Conservation (phyloP, 805 yeast genomes). For the Wickerhamiella sorbophila region DNA sequence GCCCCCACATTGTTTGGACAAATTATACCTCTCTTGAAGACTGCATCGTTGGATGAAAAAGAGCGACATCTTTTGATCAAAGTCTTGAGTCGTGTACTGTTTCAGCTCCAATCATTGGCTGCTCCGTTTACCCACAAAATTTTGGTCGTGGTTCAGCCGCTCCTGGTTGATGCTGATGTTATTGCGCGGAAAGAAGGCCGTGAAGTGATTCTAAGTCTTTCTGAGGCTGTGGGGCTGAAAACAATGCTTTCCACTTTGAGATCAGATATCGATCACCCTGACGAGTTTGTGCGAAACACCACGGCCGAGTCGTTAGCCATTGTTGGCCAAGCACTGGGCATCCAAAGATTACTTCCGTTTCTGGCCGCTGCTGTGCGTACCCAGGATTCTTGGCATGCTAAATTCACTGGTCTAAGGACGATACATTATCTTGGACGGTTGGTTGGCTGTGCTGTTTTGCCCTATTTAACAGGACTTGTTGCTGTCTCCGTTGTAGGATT, state of each 20-base stretch:
- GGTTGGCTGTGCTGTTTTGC: constrained; percentile 60
- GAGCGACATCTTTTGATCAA: constrained; percentile 76
- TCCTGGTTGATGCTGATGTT: constrained; percentile 64
- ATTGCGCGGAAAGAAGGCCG: constrained; percentile 65
- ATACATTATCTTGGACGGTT: constrained; percentile 61
- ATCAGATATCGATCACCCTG: constrained; percentile 69
- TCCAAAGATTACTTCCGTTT: constrained; percentile 61
- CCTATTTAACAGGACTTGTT: constrained; percentile 53
- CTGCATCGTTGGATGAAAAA: constrained; percentile 56
- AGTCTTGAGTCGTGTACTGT: constrained; percentile 53
- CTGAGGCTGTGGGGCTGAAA: constrained; percentile 72
- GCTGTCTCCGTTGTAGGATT: constrained; percentile 45
- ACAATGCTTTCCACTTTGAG: constrained; percentile 65
- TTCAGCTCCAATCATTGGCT: constrained; percentile 40
- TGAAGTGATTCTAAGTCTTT: constrained; percentile 57
- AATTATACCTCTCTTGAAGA: constrained; percentile 63
- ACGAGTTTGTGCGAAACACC: constrained; percentile 63
- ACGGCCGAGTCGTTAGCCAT: constrained; percentile 75
- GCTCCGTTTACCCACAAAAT: constrained; percentile 64
- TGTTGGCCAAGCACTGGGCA: constrained; percentile 66
- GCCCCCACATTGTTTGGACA: constrained; percentile 53
- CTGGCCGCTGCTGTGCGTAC: constrained; percentile 65
- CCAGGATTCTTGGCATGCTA: constrained; percentile 63
- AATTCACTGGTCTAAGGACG: constrained; percentile 68
- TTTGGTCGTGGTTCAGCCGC: constrained; percentile 60